phyloP scores from a whole-genome alignment of 2,329 filamentous ascomycete species.

The Ophiostoma montium region DNA sequence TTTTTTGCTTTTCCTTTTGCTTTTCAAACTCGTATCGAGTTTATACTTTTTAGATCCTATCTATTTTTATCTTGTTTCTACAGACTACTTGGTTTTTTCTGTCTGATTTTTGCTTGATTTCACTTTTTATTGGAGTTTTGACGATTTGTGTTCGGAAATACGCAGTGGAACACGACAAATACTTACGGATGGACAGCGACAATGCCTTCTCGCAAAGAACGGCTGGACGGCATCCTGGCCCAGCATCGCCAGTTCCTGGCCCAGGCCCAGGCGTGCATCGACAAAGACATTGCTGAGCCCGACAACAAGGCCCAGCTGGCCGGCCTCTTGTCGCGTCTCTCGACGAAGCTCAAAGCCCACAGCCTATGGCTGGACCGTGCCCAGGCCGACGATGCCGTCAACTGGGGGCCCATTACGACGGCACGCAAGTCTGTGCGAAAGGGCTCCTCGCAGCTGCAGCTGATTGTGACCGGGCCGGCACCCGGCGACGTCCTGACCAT shows the following conservation, averaged over 20 bases:
- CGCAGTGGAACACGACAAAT: no score
- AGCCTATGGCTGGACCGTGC: not conserved
- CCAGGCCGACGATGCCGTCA: not conserved
- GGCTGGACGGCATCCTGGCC: not conserved
- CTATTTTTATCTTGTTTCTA: no score
- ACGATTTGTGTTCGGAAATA: no score
- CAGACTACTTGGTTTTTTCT: no score
- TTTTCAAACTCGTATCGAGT: no score
- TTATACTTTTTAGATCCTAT: no score
- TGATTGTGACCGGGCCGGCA: not conserved
- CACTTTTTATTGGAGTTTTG: no score
- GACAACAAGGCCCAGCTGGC: not conserved
- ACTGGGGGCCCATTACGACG: constrained; percentile 3
- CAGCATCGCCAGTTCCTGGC: constrained; percentile 4
- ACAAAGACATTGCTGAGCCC: not conserved
- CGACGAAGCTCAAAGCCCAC: not conserved
- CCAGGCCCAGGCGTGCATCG: not conserved
- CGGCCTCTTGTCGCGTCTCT: not conserved
- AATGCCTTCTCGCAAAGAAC: not conserved
- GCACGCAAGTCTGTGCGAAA: not conserved
- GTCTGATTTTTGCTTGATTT: no score
- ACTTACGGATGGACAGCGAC: no score
- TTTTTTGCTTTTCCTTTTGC: no score
- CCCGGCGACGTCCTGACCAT: not conserved
- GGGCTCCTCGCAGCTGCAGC: no score